phyloP scores from a whole-genome alignment of 1,284 basidiomycete species.

The Austropuccinia psidii region DNA sequence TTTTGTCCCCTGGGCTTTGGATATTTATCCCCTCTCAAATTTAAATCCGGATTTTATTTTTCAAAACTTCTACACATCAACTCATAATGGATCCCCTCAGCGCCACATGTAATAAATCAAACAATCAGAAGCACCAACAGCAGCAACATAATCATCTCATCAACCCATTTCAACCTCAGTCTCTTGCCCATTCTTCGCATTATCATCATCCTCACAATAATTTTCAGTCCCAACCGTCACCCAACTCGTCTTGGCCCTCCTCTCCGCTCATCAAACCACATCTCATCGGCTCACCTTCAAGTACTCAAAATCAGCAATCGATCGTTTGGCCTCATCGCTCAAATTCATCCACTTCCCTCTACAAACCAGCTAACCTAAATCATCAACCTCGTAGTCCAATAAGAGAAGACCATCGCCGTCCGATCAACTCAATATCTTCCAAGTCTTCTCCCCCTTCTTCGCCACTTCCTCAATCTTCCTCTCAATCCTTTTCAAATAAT shows the following conservation, averaged over 20 bases:
- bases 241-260: neutral
- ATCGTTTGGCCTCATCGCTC: slow-evolving; percentile 24
- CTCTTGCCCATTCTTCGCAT: no score
- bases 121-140: no score
- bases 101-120: no score
- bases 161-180: no score
- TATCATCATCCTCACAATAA: no score
- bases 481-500: neutral
- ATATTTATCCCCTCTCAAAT: no score
- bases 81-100: no score
- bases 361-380: neutral
- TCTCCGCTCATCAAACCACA: slow-evolving; percentile 17
- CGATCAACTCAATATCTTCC: neutral
- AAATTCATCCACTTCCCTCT: neutral
- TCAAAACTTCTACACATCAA: no score
- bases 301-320: neutral
- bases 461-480: neutral
- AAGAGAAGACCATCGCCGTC: slow-evolving; percentile 15
- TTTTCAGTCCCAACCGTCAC: no score
- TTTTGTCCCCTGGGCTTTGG: no score
- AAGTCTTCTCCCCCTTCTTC: neutral
- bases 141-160: no score
- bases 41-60: no score
- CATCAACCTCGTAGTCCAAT: slow-evolving; percentile 32
- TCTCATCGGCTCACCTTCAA: neutral